Conservation (phyloP, 2,329 filamentous ascomycete species). For the Corynespora cassiicola region DNA sequence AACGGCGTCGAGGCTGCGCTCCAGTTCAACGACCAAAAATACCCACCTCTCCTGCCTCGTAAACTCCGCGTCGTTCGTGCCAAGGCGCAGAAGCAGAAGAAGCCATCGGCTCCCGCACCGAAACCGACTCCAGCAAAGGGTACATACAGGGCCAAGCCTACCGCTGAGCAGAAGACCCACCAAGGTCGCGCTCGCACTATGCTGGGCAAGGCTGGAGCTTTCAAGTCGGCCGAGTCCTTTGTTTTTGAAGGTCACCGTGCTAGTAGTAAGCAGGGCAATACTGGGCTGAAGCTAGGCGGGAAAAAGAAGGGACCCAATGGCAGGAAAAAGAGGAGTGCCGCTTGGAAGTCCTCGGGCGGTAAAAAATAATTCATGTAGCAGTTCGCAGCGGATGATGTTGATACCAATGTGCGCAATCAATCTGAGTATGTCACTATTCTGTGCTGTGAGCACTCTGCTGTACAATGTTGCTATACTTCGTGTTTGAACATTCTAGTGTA, state of each 20-base stretch:
- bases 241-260: constrained; percentile 85
- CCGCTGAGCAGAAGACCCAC: constrained; percentile 72
- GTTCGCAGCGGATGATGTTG: too few relatives aligned
- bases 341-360: constrained; percentile 52
- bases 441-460: too few relatives aligned
- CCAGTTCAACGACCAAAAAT: constrained; percentile 87
- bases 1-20: constrained; percentile 92
- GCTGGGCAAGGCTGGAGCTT: constrained; percentile 72
- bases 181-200: constrained; percentile 78
- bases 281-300: constrained; percentile 64
- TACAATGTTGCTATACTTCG: too few relatives aligned
- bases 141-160: constrained; percentile 74
- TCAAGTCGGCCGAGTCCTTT: constrained; percentile 70
- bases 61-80: constrained; percentile 85
- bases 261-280: constrained; percentile 68
- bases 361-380: constrained; percentile 33
- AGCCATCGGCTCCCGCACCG: constrained; percentile 27
- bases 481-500: too few relatives aligned
- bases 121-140: constrained; percentile 39
- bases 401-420: too few relatives aligned
- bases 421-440: too few relatives aligned
- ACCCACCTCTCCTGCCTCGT: constrained; percentile 91
- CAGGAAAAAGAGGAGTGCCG: constrained; percentile 50
- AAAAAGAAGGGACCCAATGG: constrained; percentile 51
- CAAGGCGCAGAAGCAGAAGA: constrained; percentile 65